Evolutionary conservation across 2,329 filamentous ascomycete species (phyloP), one percentile per base, ranked within the genome.

Genomic region (Colletotrichum sidae): DNA sequence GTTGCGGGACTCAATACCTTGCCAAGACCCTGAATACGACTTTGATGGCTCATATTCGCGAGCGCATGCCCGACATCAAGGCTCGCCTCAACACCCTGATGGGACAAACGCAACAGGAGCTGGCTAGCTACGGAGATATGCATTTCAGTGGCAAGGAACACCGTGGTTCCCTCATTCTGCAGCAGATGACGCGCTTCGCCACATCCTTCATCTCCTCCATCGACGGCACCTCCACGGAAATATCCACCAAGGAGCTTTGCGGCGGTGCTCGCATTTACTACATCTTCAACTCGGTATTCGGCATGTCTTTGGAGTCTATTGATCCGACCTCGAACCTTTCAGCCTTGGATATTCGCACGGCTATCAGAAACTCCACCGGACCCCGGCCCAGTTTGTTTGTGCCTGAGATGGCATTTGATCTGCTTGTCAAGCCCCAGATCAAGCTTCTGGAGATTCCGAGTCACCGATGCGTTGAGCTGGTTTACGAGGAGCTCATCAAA

Each of bases 71-170:
- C 37, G 96, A 99, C 77, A 99, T 99, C 83, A 99, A 99, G 81
- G 96, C 96, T 54, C 90, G 96, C 60, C 85, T 99, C 67, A 99
- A 99, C 79, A 99, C 96, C 1, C 83, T 99, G 55, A 99, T 99
- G 96, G 96, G 96, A n/a, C 96, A 99, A 79, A 98, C 96, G 53
- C 96, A 99, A 76, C 96, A 99, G 81, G 96, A 99, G 78, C 86
- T 99, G 62, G 96, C 96, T 47, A 97, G 95, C 78, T 99, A 99
- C 75, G 96, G 96, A 42, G 96, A 98, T 76, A 97, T 96, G 83
- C 92, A 97, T 72, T 99, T 99, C 76, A 97, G 92, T 69, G 96
- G 96, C 72, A 97, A 97, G 78, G 96, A 98, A 77, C 96, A 99
- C 76, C 88, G 95, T 55, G 96, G 96, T 38, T 97, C 95, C 35